Percentiles rank a stretch among this genome's conserved stretches.
Evolutionary conservation across 306 rosid species (phyloP).

Genomic region (Inga laurina): DNA sequence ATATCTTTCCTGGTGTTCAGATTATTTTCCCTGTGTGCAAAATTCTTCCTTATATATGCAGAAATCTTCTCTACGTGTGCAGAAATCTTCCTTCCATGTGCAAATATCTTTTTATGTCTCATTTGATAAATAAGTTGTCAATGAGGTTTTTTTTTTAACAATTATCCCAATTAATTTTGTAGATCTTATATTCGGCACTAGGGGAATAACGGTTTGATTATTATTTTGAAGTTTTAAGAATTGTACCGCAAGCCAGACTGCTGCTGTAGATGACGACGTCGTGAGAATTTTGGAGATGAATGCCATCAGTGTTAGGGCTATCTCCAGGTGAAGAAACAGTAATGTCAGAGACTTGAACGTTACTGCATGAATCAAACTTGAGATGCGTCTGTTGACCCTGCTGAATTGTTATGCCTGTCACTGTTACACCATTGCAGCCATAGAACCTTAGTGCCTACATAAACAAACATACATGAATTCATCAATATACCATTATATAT

Average conservation of each 20-base stretch:
- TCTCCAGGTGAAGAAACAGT: conserved; percentile 61
- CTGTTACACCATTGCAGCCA: conserved; percentile 62
- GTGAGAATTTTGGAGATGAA: conserved; percentile 71
- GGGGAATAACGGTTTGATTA: background rate
- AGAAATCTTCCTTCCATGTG: no score
- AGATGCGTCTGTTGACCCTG: conserved; percentile 75
- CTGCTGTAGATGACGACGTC: conserved; percentile 50
- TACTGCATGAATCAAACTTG: conserved; percentile 62
- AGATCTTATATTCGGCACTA: no score
- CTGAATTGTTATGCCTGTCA: conserved; percentile 70
- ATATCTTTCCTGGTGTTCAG: no score
- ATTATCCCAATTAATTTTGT: no score
- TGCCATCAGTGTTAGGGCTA: conserved; percentile 86
- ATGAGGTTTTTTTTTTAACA: no score
- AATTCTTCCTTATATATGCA: no score
- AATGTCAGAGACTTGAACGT: conserved; percentile 55
- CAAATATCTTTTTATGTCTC: no score
- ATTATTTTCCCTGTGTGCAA: no score
- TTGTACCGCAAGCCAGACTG: conserved; percentile 68
- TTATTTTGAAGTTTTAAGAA: background rate
- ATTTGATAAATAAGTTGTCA: no score
- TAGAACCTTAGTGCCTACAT: conserved; percentile 71
- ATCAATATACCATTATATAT: background rate
- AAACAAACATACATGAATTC: background rate
- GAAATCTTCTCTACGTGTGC: no score